Evolutionary conservation across 192 early-diverging fungal species (phyloP), one percentile per base, ranked within the genome.

Genomic region (Helicostylum pulchrum): DNA sequence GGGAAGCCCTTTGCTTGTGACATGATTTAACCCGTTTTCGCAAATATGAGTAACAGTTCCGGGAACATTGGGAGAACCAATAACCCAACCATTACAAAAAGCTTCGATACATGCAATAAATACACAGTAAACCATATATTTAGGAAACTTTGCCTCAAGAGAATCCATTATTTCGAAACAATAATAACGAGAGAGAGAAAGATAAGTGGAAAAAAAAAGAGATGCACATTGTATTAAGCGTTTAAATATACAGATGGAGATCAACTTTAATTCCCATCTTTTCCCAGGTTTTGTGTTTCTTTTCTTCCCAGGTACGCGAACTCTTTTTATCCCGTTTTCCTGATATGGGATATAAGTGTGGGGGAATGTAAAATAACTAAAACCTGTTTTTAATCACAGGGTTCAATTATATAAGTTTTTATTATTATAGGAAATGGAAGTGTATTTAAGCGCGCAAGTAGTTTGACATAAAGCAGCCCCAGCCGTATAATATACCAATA

Each of bases 401-500:
- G 26, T 26, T 26, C 26, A 26, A 26, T 26, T 26, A 26, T 26
- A 26, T 26, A 26, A 26, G 26, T 26, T 26, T 26, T 26, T 26
- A 26, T 26, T 26, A 26, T 26, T 26, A 26, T 26, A 26, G 2
- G 2, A 26, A 26, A 26, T 26, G 26, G 26, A 26, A 26, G 8
- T 43, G 42, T 12, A 63, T 52, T 20, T 31, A 51, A 43, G 20
- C 50, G 20, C 23, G 36, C 52, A 80, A 47, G 59, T 71, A 78
- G 39, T 66, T 75, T 31, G 11, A 26, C 26, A 76, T 72, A 51
- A 88, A 77, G 61, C 75, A 66, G 12, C 78, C 50, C 87, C 88
- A 89, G 42, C 86, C 82, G 71, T 90, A 93, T 23, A 85, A 36
- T 8, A 95, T 78, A 15, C 93, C 94, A 1, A 88, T 53, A 9